phyloP scores from a whole-genome alignment of 2,329 filamentous ascomycete genomes.

The Nemania diffusa region DNA sequence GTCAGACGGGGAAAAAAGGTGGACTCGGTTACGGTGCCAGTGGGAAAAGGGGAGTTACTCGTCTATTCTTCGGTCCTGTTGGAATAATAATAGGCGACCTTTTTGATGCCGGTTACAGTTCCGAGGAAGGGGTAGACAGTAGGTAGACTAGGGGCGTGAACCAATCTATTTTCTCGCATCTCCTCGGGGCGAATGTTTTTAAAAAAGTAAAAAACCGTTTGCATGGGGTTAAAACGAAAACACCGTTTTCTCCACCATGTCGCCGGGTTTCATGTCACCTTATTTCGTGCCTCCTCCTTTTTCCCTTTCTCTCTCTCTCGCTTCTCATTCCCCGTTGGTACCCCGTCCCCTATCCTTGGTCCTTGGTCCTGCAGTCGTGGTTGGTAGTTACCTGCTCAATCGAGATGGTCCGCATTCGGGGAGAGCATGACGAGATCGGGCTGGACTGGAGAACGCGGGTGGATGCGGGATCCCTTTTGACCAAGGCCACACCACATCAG shows the following conservation, averaged over 20 bases:
- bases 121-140: neutral
- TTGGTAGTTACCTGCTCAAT: constrained; percentile 29
- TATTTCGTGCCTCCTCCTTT: neutral
- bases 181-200: neutral
- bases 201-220: neutral
- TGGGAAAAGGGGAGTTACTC: neutral
- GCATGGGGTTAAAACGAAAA: neutral
- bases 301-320: neutral
- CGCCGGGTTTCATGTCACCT: constrained; percentile 2
- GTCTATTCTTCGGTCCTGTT: neutral
- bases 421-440: constrained; percentile 7
- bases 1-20: neutral
- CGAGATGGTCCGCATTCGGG: constrained; percentile 26
- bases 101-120: neutral
- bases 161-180: constrained; percentile 2
- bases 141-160: neutral
- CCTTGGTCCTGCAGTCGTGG: constrained; percentile 30
- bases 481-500: neutral
- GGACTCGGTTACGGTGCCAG: neutral
- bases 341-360: neutral
- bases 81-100: neutral
- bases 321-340: neutral
- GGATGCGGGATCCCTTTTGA: constrained; percentile 2
- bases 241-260: constrained; percentile 27
- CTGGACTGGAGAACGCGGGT: constrained; percentile 7